Percentiles rank a stretch among this genome's conserved stretches.
phyloP scores from a whole-genome alignment of 1,139 yeast species.

The Pichia sp. region DNA sequence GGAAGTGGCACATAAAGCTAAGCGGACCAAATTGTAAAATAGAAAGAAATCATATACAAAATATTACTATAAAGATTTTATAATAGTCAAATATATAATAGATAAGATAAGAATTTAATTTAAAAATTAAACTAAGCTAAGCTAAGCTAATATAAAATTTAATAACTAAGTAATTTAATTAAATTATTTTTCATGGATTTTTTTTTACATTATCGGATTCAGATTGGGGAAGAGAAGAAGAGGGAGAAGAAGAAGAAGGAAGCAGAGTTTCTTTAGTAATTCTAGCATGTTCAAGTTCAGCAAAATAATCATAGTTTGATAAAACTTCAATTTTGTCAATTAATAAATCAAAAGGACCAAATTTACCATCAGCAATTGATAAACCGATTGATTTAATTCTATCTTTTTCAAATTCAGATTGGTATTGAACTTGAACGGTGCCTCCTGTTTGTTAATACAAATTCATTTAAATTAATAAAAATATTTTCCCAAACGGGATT shows the following conservation, averaged over 20 bases:
- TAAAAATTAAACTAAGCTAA: no score
- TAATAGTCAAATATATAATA: no score
- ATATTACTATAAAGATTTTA: no score
- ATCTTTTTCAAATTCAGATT: constrained; percentile 52
- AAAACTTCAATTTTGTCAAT: constrained; percentile 71
- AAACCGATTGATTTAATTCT: constrained; percentile 71
- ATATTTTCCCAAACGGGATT: constrained; percentile 64
- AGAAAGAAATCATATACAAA: no score
- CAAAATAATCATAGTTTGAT: constrained; percentile 46
- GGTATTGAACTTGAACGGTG: constrained; percentile 57
- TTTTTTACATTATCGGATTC: no score
- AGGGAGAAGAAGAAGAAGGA: neutral
- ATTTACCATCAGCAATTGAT: constrained; percentile 72
- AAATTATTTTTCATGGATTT: no score
- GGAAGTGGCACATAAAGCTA: no score
- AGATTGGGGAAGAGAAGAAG: neutral
- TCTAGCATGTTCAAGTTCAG: constrained; percentile 34
- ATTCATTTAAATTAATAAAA: constrained; percentile 67
- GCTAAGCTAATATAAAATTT: no score
- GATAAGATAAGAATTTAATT: no score
- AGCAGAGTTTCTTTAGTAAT: constrained; percentile 12
- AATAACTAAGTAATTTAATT: no score
- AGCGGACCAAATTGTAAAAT: no score
- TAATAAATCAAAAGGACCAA: constrained; percentile 68
- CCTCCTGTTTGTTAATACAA: constrained; percentile 82